Base-by-base conservation (phyloP, 176 grass and related monocot genomes). In the Phragmites australis region DNA sequence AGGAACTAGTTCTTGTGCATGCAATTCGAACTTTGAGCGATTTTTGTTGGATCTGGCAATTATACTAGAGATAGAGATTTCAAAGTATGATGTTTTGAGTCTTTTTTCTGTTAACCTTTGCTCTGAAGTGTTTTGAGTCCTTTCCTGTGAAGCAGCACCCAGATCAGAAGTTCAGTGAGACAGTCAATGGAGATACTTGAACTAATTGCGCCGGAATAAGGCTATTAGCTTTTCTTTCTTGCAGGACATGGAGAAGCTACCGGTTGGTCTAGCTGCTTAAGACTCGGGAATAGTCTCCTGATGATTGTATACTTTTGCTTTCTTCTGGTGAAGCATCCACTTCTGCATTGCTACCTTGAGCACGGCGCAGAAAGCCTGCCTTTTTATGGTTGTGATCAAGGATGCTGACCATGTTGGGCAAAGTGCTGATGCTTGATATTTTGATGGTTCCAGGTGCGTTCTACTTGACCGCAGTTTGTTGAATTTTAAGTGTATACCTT, bases 271-370 rank as follows among this genome's bases (percentile, higher is more conserved):
- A 75, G 68, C 30, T 22, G 61, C 51, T 87, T 29, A 51, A 75
- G 78, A 81, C 85, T 80, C 2, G 14, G 61, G 62, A 81, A 69
- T 81, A 87, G 42, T 81, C 42, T 68, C 55, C 4, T 62, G n/a
- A 70, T 76, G 39, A 11, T 77, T 58, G 41, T 84, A 56, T 57
- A 23, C 73, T 77, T 77, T 65, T 74, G 67, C 77, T 86, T 81
- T 81, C 59, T 75, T 72, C 68, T 37, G 25, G 39, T 76, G 72
- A 55, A 75, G 70, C 23, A 15, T 56, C 44, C 11, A 72, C 74
- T 62, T 43, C 62, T 79, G 32, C 47, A 19, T 25, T 37, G 31
- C 53, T 52, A 52, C n/a, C 15, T 79, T 66, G 68, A 64, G 30
- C 15, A 18, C 25, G 29, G 16, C 1, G n/a, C 46, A 65, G 14